A percentile compares a stretch with the other conserved stretches of the same genome.
Evolutionary conservation across 176 grass and related monocot genomes (phyloP).

Genomic region (Echinochloa phyllopogon): DNA sequence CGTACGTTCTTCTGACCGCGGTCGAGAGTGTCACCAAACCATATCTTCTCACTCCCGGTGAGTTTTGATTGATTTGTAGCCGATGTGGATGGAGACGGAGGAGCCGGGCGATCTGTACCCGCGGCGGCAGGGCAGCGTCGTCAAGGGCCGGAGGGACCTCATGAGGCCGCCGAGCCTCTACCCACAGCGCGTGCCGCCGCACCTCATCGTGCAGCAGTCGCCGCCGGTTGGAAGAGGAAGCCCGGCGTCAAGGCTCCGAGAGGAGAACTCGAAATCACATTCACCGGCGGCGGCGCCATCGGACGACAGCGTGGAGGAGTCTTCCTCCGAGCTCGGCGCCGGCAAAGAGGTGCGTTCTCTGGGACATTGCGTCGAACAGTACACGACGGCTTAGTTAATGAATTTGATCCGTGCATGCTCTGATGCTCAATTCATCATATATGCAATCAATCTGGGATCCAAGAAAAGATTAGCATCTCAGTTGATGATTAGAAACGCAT

Average conservation of each 20-base stretch:
- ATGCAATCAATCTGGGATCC: too few relatives aligned
- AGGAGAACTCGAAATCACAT: neutral
- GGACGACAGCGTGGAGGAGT: slow-evolving; percentile 48
- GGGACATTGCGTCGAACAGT: neutral
- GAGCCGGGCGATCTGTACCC: slow-evolving; percentile 48
- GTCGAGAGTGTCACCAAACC: neutral
- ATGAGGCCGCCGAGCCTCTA: slow-evolving; percentile 56
- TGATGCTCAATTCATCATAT: too few relatives aligned
- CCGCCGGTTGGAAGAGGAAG: slow-evolving; percentile 26
- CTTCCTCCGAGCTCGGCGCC: slow-evolving; percentile 46
- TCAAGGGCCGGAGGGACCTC: slow-evolving; percentile 37
- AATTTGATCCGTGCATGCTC: too few relatives aligned
- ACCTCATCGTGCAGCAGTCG: slow-evolving; percentile 51
- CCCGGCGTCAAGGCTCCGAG: slow-evolving; percentile 29
- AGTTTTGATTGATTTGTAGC: slow-evolving; percentile 39
- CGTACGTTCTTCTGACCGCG: neutral
- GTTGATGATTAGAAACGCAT: too few relatives aligned
- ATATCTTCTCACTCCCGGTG: neutral
- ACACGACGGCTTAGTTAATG: neutral
- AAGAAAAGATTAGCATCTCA: too few relatives aligned
- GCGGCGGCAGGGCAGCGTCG: slow-evolving; percentile 42
- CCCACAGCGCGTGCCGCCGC: slow-evolving; percentile 71
- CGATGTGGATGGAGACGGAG: slow-evolving; percentile 61
- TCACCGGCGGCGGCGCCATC: slow-evolving; percentile 26
- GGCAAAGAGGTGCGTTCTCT: slow-evolving; percentile 37